phyloP scores from a whole-genome alignment of 768 basidiomycete species.

The Lentinula boryana region DNA sequence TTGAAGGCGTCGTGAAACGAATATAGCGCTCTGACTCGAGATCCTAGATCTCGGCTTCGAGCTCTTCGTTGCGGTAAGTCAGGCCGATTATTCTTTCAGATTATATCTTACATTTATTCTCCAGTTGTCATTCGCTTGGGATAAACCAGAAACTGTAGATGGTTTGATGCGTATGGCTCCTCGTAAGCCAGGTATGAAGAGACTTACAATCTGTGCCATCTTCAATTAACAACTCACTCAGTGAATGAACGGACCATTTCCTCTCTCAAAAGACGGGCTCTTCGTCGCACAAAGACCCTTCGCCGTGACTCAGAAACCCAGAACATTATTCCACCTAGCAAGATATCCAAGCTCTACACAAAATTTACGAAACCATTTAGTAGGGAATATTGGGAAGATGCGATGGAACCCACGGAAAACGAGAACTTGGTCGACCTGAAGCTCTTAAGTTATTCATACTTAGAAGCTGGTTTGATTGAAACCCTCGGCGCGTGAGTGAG shows the following conservation, averaged over 20 bases:
- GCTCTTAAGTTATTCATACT: constrained; percentile 59
- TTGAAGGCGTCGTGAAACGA: neutral
- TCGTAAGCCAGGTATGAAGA: constrained; percentile 49
- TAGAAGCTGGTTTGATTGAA: constrained; percentile 62
- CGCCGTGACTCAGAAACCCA: constrained; percentile 48
- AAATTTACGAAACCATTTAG: constrained; percentile 50
- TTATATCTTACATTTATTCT: neutral
- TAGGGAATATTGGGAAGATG: constrained; percentile 53
- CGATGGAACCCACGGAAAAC: constrained; percentile 43
- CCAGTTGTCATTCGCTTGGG: constrained; percentile 69
- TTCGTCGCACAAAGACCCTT: constrained; percentile 50
- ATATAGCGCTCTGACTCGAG: neutral
- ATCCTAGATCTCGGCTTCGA: constrained; percentile 66
- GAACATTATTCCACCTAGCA: constrained; percentile 35
- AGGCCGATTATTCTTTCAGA: neutral
- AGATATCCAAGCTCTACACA: constrained; percentile 26
- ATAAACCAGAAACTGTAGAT: constrained; percentile 58
- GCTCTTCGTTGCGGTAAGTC: constrained; percentile 56
- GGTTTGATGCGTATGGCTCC: constrained; percentile 64
- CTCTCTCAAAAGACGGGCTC: constrained; percentile 48
- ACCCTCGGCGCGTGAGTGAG: constrained; percentile 44
- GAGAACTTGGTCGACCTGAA: constrained; percentile 59
- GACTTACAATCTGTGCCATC: neutral
- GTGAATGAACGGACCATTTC: constrained; percentile 53
- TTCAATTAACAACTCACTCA: constrained; percentile 11